Conservation (phyloP, 768 basidiomycete genomes). For the Naganishia friedmannii region DNA sequence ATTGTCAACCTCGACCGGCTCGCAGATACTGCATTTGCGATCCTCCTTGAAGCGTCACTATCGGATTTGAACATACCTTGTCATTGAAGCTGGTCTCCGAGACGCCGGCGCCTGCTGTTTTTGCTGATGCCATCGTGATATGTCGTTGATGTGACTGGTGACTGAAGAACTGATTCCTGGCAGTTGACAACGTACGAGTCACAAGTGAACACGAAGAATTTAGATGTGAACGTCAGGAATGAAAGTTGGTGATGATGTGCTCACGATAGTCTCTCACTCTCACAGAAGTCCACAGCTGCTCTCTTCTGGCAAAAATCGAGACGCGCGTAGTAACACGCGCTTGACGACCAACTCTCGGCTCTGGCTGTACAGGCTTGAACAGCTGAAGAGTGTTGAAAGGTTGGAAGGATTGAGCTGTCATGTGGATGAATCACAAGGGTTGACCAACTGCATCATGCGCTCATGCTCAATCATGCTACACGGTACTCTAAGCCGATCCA, state of each 20-base stretch:
- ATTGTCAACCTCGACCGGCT: neutral
- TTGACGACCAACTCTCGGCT: neutral
- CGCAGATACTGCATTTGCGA: neutral
- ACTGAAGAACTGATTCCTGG: neutral
- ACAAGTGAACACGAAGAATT: too few species aligned
- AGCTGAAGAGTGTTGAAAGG: too few species aligned
- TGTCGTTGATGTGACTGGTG: neutral
- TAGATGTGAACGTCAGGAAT: neutral
- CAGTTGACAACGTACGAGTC: neutral
- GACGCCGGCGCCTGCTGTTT: slow-evolving; percentile 28
- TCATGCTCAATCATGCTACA: too few species aligned
- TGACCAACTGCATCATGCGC: too few species aligned
- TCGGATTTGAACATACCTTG: slow-evolving; percentile 34
- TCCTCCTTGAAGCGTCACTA: neutral
- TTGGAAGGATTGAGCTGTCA: too few species aligned
- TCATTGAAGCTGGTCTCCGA: slow-evolving; percentile 40
- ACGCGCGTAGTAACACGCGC: slow-evolving; percentile 5
- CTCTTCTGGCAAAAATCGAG: slow-evolving; percentile 1
- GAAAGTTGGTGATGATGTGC: neutral
- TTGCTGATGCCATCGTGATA: slow-evolving; percentile 20
- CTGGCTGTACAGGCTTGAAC: too few species aligned
- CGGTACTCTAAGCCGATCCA: too few species aligned
- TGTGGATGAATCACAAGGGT: too few species aligned
- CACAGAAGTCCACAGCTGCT: neutral
- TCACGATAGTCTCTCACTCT: too few species aligned